Conservation (phyloP, 495 filamentous ascomycete genomes). For the Xylaria longipes region DNA sequence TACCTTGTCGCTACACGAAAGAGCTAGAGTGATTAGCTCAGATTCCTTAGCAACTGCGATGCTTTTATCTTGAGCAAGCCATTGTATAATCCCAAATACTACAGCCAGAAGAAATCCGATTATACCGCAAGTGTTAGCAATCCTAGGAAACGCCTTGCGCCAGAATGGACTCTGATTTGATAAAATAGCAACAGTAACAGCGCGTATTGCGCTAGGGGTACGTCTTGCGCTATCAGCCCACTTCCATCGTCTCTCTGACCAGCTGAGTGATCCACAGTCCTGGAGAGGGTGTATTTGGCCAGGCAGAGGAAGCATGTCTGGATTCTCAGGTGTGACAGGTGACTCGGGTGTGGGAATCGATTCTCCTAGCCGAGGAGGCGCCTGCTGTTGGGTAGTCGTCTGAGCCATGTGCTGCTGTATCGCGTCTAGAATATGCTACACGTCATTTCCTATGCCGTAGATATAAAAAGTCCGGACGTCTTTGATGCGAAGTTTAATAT, state of each 20-base stretch:
- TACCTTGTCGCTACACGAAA: constrained; percentile 18
- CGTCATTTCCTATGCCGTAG: background rate
- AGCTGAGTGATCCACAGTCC: background rate
- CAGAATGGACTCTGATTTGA: background rate
- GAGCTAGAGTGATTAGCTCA: constrained; percentile 4
- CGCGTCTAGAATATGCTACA: background rate
- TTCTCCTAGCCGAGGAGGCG: background rate
- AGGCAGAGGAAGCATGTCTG: background rate
- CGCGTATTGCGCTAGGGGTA: background rate
- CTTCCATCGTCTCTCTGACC: background rate
- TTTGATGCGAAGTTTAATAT: background rate
- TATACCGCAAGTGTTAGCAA: constrained; percentile 1
- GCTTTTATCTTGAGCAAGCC: constrained; percentile 8
- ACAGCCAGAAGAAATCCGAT: background rate
- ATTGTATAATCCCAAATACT: background rate
- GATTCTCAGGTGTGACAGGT: background rate
- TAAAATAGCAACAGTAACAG: background rate
- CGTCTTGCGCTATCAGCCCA: background rate
- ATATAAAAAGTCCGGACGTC: background rate
- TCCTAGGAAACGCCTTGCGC: background rate
- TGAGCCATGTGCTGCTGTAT: background rate
- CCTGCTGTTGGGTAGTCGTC: background rate
- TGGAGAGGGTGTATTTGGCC: background rate
- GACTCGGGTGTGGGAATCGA: background rate
- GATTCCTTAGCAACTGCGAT: constrained; percentile 15